Conservation (phyloP, 2,329 filamentous ascomycete genomes). For the Pseudocercospora pini-densiflorae region DNA sequence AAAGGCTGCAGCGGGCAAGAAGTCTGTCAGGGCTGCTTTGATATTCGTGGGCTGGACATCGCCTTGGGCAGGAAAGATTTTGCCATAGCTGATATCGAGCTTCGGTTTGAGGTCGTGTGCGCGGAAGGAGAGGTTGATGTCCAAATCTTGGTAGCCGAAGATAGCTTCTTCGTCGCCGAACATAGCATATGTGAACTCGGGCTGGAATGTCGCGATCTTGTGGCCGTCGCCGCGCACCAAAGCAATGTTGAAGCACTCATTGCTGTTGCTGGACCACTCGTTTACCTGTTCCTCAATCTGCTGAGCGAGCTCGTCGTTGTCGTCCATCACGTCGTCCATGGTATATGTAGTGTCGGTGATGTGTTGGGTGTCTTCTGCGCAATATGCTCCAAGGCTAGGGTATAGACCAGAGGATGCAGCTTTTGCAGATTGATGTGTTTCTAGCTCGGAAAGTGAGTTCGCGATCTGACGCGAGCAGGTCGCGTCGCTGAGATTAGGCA, state of each 20-base stretch:
- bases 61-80: constrained; percentile 71
- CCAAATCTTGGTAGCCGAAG: constrained; percentile 84
- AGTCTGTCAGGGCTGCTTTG: constrained; percentile 64
- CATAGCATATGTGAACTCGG: constrained; percentile 86
- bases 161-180: constrained; percentile 93
- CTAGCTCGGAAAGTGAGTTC: not conserved
- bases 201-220: constrained; percentile 65
- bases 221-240: constrained; percentile 58
- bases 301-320: constrained; percentile 32
- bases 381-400: not conserved
- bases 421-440: not conserved
- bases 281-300: constrained; percentile 36
- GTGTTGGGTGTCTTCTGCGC: not conserved
- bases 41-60: constrained; percentile 74
- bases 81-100: constrained; percentile 70
- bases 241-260: constrained; percentile 66
- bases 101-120: constrained; percentile 79
- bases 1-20: constrained; percentile 67
- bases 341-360: not conserved
- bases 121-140: constrained; percentile 72
- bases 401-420: not conserved
- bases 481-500: not conserved
- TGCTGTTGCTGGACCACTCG: constrained; percentile 61
- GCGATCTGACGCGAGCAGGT: not conserved
- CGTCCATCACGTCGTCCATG: constrained; percentile 21